Evolutionary conservation across 805 yeast species (phyloP).

Genomic region (Nakazawaea pomicola): DNA sequence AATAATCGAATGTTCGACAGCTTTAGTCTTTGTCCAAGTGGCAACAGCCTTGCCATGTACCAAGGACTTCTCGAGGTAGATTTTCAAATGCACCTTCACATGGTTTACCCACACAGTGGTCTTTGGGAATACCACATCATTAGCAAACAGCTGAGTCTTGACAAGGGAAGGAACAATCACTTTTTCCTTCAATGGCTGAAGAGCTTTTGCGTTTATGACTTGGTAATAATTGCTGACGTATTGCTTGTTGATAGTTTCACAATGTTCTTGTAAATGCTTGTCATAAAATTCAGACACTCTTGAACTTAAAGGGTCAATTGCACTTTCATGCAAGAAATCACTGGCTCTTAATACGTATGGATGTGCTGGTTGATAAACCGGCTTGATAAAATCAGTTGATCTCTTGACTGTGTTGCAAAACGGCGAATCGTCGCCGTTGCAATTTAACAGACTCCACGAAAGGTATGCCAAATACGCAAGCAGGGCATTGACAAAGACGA

Average conservation of each 20-base stretch:
- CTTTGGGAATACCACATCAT: neutral
- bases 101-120: no score
- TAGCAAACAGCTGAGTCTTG: neutral
- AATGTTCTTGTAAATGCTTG: constrained; percentile 1
- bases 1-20: neutral
- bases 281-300: neutral
- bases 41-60: constrained; percentile 2
- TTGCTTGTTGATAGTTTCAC: neutral
- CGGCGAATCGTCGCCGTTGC: neutral
- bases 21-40: neutral
- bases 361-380: constrained; percentile 4
- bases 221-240: neutral
- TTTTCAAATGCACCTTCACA: neutral
- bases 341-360: neutral
- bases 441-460: constrained; percentile 2
- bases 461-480: neutral
- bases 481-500: neutral
- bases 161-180: neutral
- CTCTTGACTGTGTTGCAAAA: neutral
- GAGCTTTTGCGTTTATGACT: neutral
- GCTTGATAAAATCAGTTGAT: neutral
- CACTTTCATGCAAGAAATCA: neutral
- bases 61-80: neutral
- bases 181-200: constrained; percentile 1
- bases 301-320: neutral